phyloP scores from a whole-genome alignment of 169 alveolate species.

The Neospora caninum region DNA sequence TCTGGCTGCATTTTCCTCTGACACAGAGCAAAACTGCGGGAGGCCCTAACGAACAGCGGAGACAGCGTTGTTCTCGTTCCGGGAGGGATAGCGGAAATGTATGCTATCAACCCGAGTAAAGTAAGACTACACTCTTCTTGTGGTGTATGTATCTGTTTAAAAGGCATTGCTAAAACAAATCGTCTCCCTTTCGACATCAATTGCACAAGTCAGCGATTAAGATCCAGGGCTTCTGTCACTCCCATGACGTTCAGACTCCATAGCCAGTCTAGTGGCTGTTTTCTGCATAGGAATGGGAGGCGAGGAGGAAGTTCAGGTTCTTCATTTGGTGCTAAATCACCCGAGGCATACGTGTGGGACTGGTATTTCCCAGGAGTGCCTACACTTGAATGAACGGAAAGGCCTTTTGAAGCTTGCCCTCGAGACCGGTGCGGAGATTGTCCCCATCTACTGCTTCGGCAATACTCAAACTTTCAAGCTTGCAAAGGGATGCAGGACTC shows the following conservation, averaged over 20 bases:
- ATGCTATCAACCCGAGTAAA: conserved; percentile 40
- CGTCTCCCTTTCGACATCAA: neutral
- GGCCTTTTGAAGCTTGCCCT: conserved; percentile 65
- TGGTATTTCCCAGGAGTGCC: conserved; percentile 43
- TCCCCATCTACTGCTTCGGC: conserved; percentile 66
- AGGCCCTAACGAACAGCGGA: neutral
- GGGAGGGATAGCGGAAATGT: conserved; percentile 65
- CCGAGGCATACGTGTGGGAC: too few species aligned
- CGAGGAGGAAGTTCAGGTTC: too few species aligned
- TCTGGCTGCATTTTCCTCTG: too few species aligned
- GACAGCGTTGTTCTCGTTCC: conserved; percentile 52
- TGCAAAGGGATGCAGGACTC: conserved; percentile 46
- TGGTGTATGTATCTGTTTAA: too few species aligned
- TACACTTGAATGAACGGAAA: conserved; percentile 58
- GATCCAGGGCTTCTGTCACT: too few species aligned
- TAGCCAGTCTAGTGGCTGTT: too few species aligned
- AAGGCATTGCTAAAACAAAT: neutral
- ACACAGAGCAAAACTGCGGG: neutral
- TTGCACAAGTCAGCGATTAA: too few species aligned
- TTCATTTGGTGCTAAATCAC: too few species aligned
- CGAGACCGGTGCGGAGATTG: conserved; percentile 64
- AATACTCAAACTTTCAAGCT: conserved; percentile 56
- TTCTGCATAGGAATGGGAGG: too few species aligned
- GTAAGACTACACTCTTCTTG: neutral
- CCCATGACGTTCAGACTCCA: too few species aligned